Evolutionary conservation across 768 basidiomycete species (phyloP), one percentile per base, ranked within the genome.

Genomic region (Lactarius quietus): DNA sequence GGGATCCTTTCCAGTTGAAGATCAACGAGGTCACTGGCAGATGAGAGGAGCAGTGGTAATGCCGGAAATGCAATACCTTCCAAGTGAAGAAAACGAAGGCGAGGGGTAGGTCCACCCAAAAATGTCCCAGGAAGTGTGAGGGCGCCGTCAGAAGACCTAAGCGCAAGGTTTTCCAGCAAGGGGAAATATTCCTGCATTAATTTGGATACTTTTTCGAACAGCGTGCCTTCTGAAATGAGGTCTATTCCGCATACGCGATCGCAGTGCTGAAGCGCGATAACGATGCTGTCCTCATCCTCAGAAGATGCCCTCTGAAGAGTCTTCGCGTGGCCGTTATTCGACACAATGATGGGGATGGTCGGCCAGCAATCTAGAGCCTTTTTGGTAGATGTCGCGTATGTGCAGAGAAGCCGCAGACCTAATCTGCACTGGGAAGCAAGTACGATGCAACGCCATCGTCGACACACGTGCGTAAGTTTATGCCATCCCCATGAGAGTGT

Each of bases 351-450:
- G 4, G 61, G 54, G 4, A 57, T 33, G 12, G 54, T 8, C 15
- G 54, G 35, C 62, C 54, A 62, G 26, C 41, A 62, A 29, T 62
- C 62, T 7, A 56, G 55, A 26, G 38, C 26, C 23, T 57, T 55
- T 43, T 12, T 57, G 54, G 48, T 26, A 3, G 54, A 43, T 6
- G 53, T 62, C 15, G 41, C 31, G 23, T 62, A 56, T 26, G 62
- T 62, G 33, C 62, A 62, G 54, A 56, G 12, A 62, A 62, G 62
- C 18, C 45, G 55, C 33, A 63, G 55, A 23, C 45, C 55, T 5
- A 63, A 45, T 35, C 55, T 56, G 56, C 41, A 56, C 20, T 18
- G 62, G 20, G 62, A 57, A 2, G 54, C 38, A 45, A 62, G 35
- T 18, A 62, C 18, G n/a, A 62, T 12, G 2, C 36, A 28, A 23